Percentiles rank a stretch among this genome's conserved stretches.
These are phyloP conservation scores for Podila epicladia DNA, from an alignment of 192 early-diverging fungal species.

Conservation along the genomic window DNA sequence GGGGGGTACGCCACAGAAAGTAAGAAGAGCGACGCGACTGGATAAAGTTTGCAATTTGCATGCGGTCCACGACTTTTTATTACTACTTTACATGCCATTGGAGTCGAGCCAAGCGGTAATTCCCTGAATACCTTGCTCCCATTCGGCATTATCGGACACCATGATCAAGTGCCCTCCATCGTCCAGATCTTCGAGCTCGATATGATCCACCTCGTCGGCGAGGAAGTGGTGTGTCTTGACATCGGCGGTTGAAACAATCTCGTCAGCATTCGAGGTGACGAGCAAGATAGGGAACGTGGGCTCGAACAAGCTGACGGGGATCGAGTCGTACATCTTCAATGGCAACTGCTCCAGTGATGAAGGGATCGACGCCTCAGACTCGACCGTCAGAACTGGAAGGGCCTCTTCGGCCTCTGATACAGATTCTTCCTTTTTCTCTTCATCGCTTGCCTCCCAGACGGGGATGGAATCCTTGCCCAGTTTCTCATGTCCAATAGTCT, in stretches of 20 bases:
- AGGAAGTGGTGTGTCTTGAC: constrained; percentile 33
- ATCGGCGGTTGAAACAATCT: constrained; percentile 44
- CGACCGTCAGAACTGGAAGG: constrained; percentile 28
- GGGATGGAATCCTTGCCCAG: constrained; percentile 27
- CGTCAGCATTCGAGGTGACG: constrained; percentile 35
- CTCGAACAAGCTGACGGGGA: constrained; percentile 30
- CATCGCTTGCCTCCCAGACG: not conserved
- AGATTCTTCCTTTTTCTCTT: not conserved
- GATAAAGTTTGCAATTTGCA: not conserved
- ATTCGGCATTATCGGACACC: constrained; percentile 46
- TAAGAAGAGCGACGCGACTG: not conserved
- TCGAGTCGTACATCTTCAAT: constrained; percentile 36
- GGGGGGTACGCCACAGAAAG: too few relatives aligned
- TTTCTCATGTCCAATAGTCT: not conserved
- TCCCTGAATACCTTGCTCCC: constrained; percentile 46
- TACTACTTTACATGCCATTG: constrained; percentile 32
- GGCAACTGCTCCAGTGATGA: constrained; percentile 42
- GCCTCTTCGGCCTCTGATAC: not conserved
- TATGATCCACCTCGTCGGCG: constrained; percentile 40
- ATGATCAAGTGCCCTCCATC: constrained; percentile 50
- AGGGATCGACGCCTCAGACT: constrained; percentile 37
- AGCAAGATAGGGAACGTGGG: constrained; percentile 41
- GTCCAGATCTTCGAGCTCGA: constrained; percentile 40
- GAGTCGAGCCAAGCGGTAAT: constrained; percentile 50
- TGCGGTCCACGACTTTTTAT: not conserved